Evolutionary conservation across 176 grass and related monocot species (phyloP), one percentile per base, ranked within the genome.

Genomic region (Eremochloa ophiuroides): DNA sequence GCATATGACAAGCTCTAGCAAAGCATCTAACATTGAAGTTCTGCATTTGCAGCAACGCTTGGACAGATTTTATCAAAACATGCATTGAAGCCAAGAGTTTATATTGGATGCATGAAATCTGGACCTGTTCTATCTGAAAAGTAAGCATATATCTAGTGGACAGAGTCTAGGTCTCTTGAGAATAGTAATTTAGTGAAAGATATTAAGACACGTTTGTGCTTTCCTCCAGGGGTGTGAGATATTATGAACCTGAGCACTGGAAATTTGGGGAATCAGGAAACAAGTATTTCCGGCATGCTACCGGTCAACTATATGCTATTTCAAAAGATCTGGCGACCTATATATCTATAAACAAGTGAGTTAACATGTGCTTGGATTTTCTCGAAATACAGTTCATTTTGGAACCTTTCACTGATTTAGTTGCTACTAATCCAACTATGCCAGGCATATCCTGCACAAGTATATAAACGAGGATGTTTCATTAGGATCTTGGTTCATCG

Each of bases 71-170:
- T 93, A 56, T 84, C 91, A 8, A 90, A 71, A 67, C 91, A 87
- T 44, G 83, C 88, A 48, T 62, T 89, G 84, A 98, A 89, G 79
- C 90, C 90, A 28, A 87, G 92, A 67, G 91, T 98, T 66, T 98
- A 98, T 79, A 98, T 94, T 71, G 95, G 95, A 51, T 98, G 95
- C 90, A 98, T 98, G 95, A 98, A 94, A 75, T 98, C 90, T 72
- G 95, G 95, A 44, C 95, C 95, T 35, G 90, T 98, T 7, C 84
- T 98, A 13, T 83, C 88, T 88, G 83, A 85, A 73, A 98, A 98
- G 95, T 98, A 93, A 89, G 90, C 69, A 3, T 27, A 43, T 23
- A 56, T 39, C 34, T 1, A n/a, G 13, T 82, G 37, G 23, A 30
- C 37, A 17, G 46, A 38, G 10, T 66, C 20, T n/a, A 2, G 1